Evolutionary conservation across 148 eudicot species (phyloP), one percentile per base, ranked within the genome.

Genomic region (Camellia granthamiana): DNA sequence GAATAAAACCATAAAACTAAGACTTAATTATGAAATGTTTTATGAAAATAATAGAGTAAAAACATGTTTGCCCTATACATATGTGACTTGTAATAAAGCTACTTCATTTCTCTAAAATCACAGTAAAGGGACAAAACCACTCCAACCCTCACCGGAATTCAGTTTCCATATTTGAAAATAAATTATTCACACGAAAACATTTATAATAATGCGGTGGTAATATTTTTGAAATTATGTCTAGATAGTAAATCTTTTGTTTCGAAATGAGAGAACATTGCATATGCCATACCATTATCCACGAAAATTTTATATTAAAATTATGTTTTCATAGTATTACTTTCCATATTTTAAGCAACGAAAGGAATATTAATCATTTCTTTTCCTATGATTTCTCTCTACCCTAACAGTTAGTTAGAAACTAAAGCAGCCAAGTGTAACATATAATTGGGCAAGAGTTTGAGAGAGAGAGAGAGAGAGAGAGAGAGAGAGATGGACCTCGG

Each of bases 401-500:
- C 41, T 19, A 18, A 51, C 58, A 19, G 12, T 42, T 19, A 12
- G 15, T 7, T 69, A 38, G 38, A 21, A 7, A 6, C 3, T 19
- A 47, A 44, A n/a, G 0, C 16, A 4, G 3, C n/a, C 19, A 10
- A 21, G 18, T 58, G 78, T 54, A 67, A 58, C 6, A 42, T 30
- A 19, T 19, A 46, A 13, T 4, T 43, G 6, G 18, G 2, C 23
- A 18, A 3, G 41, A 16, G 15, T n/a, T 5, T 60, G 46, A 10
- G 42, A 51, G 66, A 55, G 49, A 59, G 46, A 49, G 46, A n/a
- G 62, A 58, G 52, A 52, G n/a, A n/a, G 46, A 10, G 42, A 51
- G 66, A 55, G 49, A 52, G 52, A 10, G 23, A 12, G 18, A 52
- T 8, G 16, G 61, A 92, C 97, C 93, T 95, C 91, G 15, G 88